Evolutionary conservation across 1,284 basidiomycete genomes (phyloP), one percentile per base, ranked within the genome.

Genomic region (Heliocybe sulcata): DNA sequence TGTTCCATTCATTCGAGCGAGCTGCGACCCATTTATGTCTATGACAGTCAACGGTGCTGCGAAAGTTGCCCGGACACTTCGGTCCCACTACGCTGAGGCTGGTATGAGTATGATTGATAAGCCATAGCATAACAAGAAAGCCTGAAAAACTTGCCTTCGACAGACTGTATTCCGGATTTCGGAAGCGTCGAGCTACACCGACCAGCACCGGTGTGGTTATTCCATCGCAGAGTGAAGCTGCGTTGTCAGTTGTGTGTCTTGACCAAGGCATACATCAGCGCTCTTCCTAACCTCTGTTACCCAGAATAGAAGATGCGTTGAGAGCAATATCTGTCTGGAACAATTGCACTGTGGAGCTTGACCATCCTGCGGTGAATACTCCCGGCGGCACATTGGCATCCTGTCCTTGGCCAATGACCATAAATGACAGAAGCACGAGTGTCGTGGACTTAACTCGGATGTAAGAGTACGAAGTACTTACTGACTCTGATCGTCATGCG

Each of bases 141-240:
- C 4, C 20, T 25, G 14, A 29, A 50, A 42, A 55, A 54, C 29
- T 53, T 54, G 47, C 26, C 20, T 26, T 22, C 27, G 50, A 47
- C 59, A 92, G 91, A 91, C 84, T 52, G 90, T 93, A 12, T 99
- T 99, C n/a, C 69, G 96, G 98, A 70, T 99, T 99, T 74, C 90
- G 87, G 64, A 95, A 94, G 68, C 85, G 91, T 20, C 79, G 85
- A 54, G 94, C 95, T 0, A 83, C 85, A 56, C 96, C 96, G 3
- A 77, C 93, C 59, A 76, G 97, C 50, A 83, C 85, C 29, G 96
- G 96, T 20, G 81, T 98, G 16, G 94, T 99, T 16, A 79, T 95
- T 16, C 91, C 95, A 9, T 75, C 77, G 50, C 92, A 94, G 68
- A 84, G 93, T 61, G 88, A 93, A 66, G 73, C 79, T 3, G 67